Evolutionary conservation across 495 filamentous ascomycete species (phyloP).

Genomic region (Penicillium lividum): DNA sequence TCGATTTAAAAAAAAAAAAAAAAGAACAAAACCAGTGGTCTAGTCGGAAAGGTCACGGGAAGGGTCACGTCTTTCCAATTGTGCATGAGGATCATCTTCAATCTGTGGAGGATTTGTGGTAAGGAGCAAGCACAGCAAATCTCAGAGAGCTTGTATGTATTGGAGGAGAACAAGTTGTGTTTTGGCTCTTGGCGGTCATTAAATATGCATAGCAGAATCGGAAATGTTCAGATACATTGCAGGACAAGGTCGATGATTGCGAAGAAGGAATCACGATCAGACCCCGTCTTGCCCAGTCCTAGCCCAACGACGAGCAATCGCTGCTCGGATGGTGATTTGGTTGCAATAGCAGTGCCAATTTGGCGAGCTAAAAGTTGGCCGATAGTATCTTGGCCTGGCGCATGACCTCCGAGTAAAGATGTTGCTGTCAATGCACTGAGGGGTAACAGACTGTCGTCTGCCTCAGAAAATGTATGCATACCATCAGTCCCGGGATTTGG

Average conservation of each 20-base stretch:
- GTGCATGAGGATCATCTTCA: neutral
- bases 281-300: constrained; percentile 65
- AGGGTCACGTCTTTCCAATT: neutral
- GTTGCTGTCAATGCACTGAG: constrained; percentile 80
- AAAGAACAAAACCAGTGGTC: too few relatives aligned
- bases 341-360: constrained; percentile 75
- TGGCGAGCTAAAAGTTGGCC: constrained; percentile 88
- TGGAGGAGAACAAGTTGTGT: neutral
- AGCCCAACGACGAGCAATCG: constrained; percentile 80
- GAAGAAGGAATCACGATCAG: constrained; percentile 73
- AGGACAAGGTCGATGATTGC: constrained; percentile 79
- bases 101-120: neutral
- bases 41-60: neutral
- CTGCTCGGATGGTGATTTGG: constrained; percentile 71
- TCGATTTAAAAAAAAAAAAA: too few relatives aligned
- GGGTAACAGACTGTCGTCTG: constrained; percentile 66
- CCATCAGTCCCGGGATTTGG: constrained; percentile 58
- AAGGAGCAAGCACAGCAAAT: neutral
- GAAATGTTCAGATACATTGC: constrained; percentile 54
- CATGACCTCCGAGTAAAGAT: constrained; percentile 83
- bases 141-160: neutral
- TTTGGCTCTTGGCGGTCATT: neutral
- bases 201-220: neutral
- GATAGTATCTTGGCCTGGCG: constrained; percentile 73
- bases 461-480: constrained; percentile 45